Evolutionary conservation across 2,329 filamentous ascomycete species (phyloP), one percentile per base, ranked within the genome.

Genomic region (Aspergillus ustus): DNA sequence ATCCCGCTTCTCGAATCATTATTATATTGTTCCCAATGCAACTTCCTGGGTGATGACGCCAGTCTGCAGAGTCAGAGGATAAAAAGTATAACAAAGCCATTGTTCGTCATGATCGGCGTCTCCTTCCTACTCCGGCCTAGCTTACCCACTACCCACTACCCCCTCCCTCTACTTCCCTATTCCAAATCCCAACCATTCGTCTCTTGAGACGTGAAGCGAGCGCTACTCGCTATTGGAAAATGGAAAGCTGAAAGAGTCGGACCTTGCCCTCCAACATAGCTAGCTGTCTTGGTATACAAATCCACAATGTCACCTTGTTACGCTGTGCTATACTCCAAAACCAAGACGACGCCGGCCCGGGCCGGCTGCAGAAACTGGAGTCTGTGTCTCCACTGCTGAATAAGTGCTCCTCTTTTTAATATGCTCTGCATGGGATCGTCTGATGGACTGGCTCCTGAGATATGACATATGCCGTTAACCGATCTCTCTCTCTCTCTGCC

Each of bases 331-430:
- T 25, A 25, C 34, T 40, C 34, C 34, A 40, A 25, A 40, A 40
- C 34, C 34, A 40, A 40, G 34, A 28, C 51, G 34, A 28, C 51
- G 29, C 51, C 51, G 51, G 51, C 51, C 43, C 51, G 51, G 51
- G 31, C 22, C 29, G 19, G 37, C 37, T 29, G 51, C 19, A 52
- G 34, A 19, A 52, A 8, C 31, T 40, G 29, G 51, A n/a, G 8
- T 40, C 34, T 40, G 34, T 13, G 44, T 43, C 51, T 53, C 51
- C 51, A 53, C 51, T 31, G 44, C 44, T 46, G 9, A 25, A 20
- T 44, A 28, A 8, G 8, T 44, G 9, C 37, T 44, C 11, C n/a
- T 22, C 34, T 2, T 13, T 15, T 40, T 40, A 13, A 40, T 40
- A 40, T 40, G 8, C 8, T 15, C 34, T 40, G 13, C 1, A 15